Conservation (phyloP, 1,139 yeast genomes). For the Wickerhamomyces sp. region DNA sequence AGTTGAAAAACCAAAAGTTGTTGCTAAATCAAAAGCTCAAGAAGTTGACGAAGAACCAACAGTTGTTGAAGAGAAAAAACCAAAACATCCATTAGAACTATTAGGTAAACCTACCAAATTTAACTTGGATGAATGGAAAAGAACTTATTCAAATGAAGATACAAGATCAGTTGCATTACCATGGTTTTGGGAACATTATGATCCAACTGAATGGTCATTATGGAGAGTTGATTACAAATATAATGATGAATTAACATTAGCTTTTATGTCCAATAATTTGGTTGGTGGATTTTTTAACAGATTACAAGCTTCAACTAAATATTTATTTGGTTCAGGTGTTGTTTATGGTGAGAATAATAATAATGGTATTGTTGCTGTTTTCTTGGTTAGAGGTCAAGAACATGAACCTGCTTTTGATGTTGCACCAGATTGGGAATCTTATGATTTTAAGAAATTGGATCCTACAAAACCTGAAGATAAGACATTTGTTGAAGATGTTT, state of each 20-base stretch:
- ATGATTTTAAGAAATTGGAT: conserved; percentile 63
- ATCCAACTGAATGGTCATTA: conserved; percentile 90
- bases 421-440: conserved; percentile 99
- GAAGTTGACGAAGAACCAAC: conserved; percentile 33
- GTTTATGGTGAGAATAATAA: conserved; percentile 98
- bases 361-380: conserved; percentile 96
- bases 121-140: conserved; percentile 92
- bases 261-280: conserved; percentile 98
- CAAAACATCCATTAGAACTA: conserved; percentile 87
- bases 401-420: conserved; percentile 87
- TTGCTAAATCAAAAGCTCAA: conserved; percentile 7
- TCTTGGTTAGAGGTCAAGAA: conserved; percentile 95
- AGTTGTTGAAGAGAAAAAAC: conserved; percentile 45
- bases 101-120: conserved; percentile 67
- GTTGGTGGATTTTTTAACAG: conserved; percentile 98
- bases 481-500: conserved; percentile 65
- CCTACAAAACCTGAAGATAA: conserved; percentile 62
- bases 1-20: conserved; percentile 20
- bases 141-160: conserved; percentile 94
- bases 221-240: conserved; percentile 97
- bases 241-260: conserved; percentile 94
- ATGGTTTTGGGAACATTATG: conserved; percentile 97
- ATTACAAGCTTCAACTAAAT: conserved; percentile 86
- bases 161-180: conserved; percentile 93
- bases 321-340: conserved; percentile 88